Conservation (phyloP, 306 rosid genomes). For the Oemleria cerasiformis region DNA sequence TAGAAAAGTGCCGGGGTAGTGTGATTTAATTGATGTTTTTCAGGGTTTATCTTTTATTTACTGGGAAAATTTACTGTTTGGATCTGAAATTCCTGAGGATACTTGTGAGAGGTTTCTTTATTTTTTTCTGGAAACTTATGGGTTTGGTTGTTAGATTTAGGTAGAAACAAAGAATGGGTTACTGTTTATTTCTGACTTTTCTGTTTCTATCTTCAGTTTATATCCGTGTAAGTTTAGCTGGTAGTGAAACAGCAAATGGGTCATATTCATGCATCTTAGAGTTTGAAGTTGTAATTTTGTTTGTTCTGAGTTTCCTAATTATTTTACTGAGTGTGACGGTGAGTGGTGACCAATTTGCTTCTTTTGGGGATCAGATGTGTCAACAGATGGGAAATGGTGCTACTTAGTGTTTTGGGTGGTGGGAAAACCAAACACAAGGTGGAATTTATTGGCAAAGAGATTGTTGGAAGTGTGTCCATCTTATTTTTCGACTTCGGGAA, state of each 20-base stretch:
- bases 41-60: background rate
- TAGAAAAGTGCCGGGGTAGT: background rate
- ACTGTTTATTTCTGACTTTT: background rate
- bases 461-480: slow-evolving; percentile 57
- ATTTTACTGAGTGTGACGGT: background rate
- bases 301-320: background rate
- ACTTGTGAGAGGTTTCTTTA: background rate
- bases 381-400: slow-evolving; percentile 68
- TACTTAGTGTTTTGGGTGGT: slow-evolving; percentile 53
- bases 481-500: slow-evolving; percentile 40
- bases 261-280: background rate
- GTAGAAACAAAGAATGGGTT: background rate
- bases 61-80: background rate
- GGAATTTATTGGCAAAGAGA: slow-evolving; percentile 52
- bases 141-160: background rate
- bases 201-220: background rate
- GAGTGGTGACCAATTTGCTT: background rate
- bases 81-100: slow-evolving; percentile 11
- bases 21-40: background rate
- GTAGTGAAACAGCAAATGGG: background rate
- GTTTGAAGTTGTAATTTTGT: background rate
- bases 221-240: background rate
- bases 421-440: slow-evolving; percentile 44
- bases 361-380: slow-evolving; percentile 30
- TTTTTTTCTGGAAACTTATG: background rate